phyloP scores from a whole-genome alignment of 345 rosid genomes.

The Sonneratia caseolaris region DNA sequence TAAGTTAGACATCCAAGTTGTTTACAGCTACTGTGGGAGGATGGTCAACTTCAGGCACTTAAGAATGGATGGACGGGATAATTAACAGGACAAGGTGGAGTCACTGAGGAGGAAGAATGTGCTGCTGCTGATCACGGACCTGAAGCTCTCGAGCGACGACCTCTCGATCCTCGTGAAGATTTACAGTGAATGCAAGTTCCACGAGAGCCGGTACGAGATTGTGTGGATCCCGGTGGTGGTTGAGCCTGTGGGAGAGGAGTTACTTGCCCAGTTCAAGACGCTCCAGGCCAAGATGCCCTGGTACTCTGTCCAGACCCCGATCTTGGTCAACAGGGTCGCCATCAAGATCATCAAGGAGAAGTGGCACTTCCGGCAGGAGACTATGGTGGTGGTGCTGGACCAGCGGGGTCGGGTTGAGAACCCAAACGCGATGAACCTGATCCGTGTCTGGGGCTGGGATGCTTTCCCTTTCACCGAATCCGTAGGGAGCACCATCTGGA shows the following conservation, averaged over 20 bases:
- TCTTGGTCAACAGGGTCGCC: constrained; percentile 11
- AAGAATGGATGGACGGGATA: neutral
- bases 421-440: constrained; percentile 18
- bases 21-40: neutral
- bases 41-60: neutral
- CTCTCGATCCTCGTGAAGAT: constrained; percentile 15
- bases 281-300: constrained; percentile 19
- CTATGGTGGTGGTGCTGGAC: constrained; percentile 12
- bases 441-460: constrained; percentile 13
- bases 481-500: constrained; percentile 11
- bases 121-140: constrained; percentile 20
- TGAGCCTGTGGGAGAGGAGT: neutral
- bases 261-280: constrained; percentile 6
- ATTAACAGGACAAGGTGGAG: constrained; percentile 19
- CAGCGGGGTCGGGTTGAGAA: constrained; percentile 12
- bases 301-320: constrained; percentile 11
- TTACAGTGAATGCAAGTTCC: constrained; percentile 13
- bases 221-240: constrained; percentile 21
- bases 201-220: constrained; percentile 17
- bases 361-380: constrained; percentile 16
- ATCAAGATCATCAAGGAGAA: constrained; percentile 15
- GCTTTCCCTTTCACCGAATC: constrained; percentile 19
- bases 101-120: constrained; percentile 18
- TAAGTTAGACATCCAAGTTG: constrained; percentile 3
- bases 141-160: constrained; percentile 16